Percentiles rank a stretch among this genome's conserved stretches.
These are phyloP conservation scores for Prunus mongolica DNA, from an alignment of 306 rosid species.

Conservation along the genomic window DNA sequence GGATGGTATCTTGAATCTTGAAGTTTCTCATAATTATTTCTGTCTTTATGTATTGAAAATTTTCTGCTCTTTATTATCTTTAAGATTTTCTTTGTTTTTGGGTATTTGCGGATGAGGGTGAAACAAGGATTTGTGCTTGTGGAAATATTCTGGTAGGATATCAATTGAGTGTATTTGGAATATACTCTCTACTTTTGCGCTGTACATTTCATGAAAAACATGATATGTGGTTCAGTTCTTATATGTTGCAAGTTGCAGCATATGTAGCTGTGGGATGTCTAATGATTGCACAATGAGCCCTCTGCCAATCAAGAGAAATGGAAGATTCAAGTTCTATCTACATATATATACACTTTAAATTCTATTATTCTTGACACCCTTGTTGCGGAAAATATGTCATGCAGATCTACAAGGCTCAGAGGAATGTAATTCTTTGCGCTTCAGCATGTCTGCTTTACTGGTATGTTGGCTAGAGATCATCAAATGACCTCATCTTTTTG, in stretches of 20 bases:
- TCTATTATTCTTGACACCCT: neutral
- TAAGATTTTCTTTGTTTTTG: neutral
- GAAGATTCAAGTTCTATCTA: neutral
- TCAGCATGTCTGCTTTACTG: constrained; percentile 81
- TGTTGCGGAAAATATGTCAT: constrained; percentile 17
- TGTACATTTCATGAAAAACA: neutral
- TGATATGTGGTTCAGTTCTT: neutral
- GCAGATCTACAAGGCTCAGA: constrained; percentile 93
- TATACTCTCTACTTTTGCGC: neutral
- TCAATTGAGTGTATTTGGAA: neutral
- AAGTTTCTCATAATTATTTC: neutral
- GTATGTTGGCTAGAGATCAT: constrained; percentile 33
- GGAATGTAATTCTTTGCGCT: constrained; percentile 79
- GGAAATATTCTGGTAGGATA: neutral
- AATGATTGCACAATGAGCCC: neutral
- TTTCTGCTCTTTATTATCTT: neutral
- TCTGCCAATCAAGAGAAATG: neutral
- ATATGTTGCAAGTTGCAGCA: neutral
- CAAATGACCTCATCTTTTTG: constrained; percentile 1
- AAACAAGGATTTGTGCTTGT: neutral
- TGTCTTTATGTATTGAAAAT: neutral
- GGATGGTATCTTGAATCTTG: neutral
- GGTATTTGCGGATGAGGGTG: neutral
- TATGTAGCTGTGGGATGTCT: neutral
- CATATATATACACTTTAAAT: neutral